A percentile compares a stretch with the other conserved stretches of the same genome.
These are phyloP conservation scores for Gnomoniopsis smithogilvyi DNA, from an alignment of 2,329 filamentous ascomycete genomes.

Conservation along the genomic window DNA sequence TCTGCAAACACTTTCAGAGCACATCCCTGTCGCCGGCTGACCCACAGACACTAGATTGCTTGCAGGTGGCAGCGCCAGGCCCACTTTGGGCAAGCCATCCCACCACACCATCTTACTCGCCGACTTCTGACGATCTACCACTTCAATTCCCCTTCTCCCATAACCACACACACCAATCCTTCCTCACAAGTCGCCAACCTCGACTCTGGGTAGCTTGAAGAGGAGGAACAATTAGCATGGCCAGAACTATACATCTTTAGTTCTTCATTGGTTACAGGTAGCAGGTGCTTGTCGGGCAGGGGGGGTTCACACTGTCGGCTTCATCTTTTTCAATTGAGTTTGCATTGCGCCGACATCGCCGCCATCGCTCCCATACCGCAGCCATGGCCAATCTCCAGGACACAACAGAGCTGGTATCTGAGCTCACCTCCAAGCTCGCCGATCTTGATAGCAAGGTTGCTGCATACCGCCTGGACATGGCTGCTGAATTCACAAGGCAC, in stretches of 20 bases:
- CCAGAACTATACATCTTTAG: not conserved
- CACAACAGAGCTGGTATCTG: slow-evolving; percentile 45
- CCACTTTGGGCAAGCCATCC: not conserved
- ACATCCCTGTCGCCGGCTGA: not conserved
- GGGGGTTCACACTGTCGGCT: not conserved
- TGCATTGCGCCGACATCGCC: slow-evolving; percentile 4
- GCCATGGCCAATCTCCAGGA: slow-evolving; percentile 40
- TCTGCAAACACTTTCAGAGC: not conserved
- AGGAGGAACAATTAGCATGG: not conserved
- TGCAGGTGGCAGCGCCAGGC: not conserved
- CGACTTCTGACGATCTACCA: not conserved
- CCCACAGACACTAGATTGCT: not conserved
- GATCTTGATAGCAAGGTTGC: slow-evolving; percentile 57
- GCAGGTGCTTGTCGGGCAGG: not conserved
- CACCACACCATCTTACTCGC: not conserved
- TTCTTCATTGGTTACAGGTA: not conserved
- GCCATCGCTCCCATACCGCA: slow-evolving; percentile 19
- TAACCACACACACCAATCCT: not conserved
- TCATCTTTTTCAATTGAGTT: not conserved
- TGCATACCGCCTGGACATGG: slow-evolving; percentile 54
- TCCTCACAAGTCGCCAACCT: not conserved
- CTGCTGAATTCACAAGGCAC: slow-evolving; percentile 54
- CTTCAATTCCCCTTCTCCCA: not conserved
- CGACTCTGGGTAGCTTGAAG: not conserved
- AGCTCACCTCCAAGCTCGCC: slow-evolving; percentile 51